Conservation (phyloP, 192 early-diverging fungal species). For the Thamnidium elegans region DNA sequence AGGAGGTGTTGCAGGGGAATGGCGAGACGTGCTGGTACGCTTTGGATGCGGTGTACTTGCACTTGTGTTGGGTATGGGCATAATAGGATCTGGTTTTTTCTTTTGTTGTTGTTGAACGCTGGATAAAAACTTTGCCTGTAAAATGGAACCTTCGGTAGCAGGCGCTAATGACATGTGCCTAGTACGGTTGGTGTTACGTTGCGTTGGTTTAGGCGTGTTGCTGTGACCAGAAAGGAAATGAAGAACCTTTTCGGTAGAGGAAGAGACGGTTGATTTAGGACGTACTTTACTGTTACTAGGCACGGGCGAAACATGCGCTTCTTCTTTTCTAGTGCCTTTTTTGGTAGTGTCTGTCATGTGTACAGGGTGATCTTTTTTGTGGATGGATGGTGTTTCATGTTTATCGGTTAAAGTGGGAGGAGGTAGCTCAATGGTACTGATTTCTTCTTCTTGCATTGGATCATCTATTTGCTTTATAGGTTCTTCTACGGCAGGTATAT, state of each 20-base stretch:
- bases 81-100: background rate
- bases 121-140: conserved; percentile 36
- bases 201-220: background rate
- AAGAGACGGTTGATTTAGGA: background rate
- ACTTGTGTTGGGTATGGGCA: conserved; percentile 9
- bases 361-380: background rate
- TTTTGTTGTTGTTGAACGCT: conserved; percentile 28
- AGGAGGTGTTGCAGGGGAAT: background rate
- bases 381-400: background rate
- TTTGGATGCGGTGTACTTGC: conserved; percentile 25
- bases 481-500: background rate
- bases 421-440: too few relatives aligned
- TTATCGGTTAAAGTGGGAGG: background rate
- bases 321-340: too few relatives aligned
- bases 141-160: conserved; percentile 16
- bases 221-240: conserved; percentile 6
- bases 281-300: background rate
- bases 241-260: background rate
- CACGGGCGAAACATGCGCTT: too few relatives aligned
- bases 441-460: too few relatives aligned
- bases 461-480: background rate
- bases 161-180: conserved; percentile 10
- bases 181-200: background rate
- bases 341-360: background rate
- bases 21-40: background rate